Base-by-base conservation (phyloP, 202 grass and related monocot species). In the Schoenoplectus triqueter region DNA sequence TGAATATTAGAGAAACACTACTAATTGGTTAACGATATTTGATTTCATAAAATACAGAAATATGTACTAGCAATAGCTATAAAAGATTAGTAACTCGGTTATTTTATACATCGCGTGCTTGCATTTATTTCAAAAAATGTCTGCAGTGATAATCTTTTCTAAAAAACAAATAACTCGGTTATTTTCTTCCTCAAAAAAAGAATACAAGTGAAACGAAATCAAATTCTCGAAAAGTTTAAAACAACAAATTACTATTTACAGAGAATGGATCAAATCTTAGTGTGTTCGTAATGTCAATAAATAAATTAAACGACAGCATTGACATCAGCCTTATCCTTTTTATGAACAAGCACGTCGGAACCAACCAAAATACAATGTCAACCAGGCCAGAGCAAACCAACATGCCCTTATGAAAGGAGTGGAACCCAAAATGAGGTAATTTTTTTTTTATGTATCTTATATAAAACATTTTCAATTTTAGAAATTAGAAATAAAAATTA, bases 321-420 rank as follows among this genome's bases (percentile, higher is more conserved):
- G 31, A 59, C 54, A 60, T 59, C 74, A 78, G 14, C 21, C 57
- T 39, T 11, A 57, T 57, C 50, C 14, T n/a, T 57, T 77, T n/a
- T 77, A 55, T n/a, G 57, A 77, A 57, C 50, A 75, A n/a, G 11
- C 21, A 57, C 51, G 6, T 57, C 3, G 14, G 31, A 78, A 17
- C 14, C 31, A 61, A 78, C 17, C 74, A 78, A 44, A 44, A 9
- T n/a, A 42, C 74, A 78, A 59, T 18, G 49, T 7, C 73, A 41
- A 77, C 10, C 48, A 75, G 10, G 20, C 15, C 2, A 55, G 50
- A 76, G 5, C 50, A 76, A 55, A 55, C 73, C 8, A 57, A 57
- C 31, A 31, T 31, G 31, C 1, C 31, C 31, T 31, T 31, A 31
- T 31, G 31, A 31, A 31, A 31, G 31, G 31, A 31, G 31, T 31